Evolutionary conservation across 2,329 filamentous ascomycete species (phyloP).

Genomic region (Sporothrix pallida): DNA sequence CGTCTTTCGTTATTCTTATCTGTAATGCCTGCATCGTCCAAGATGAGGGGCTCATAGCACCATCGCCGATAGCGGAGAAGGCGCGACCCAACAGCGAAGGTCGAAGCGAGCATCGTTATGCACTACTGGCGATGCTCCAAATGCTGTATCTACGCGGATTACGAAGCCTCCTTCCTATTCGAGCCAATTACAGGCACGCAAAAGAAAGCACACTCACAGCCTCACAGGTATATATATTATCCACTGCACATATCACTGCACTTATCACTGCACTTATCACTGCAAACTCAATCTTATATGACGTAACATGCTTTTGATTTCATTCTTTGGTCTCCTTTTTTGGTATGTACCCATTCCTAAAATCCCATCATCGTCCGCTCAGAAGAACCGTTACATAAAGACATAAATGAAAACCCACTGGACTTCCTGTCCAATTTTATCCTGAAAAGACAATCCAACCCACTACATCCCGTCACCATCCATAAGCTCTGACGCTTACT

Average conservation of each 20-base stretch:
- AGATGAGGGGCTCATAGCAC: conserved; percentile 24
- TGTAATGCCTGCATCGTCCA: not conserved
- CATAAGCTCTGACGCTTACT: conserved; percentile 56
- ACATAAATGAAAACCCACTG: conserved; percentile 14
- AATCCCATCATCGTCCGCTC: conserved; percentile 31
- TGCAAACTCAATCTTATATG: not conserved
- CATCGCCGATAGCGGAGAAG: conserved; percentile 30
- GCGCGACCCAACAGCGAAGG: not conserved
- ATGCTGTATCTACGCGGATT: too few species aligned
- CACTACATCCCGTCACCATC: not conserved
- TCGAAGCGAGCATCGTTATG: conserved; percentile 9
- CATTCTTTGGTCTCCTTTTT: conserved; percentile 24
- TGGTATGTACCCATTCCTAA: conserved; percentile 27
- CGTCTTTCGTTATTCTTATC: not conserved
- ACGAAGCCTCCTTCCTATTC: too few species aligned
- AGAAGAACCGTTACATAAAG: conserved; percentile 24
- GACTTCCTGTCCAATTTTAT: not conserved
- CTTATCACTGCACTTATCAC: too few species aligned
- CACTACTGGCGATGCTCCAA: conserved; percentile 6
- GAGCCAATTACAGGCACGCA: too few species aligned
- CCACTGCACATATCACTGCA: too few species aligned
- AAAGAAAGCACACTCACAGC: not conserved
- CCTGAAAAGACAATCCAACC: not conserved
- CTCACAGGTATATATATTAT: too few species aligned
- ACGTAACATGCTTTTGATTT: conserved; percentile 13